These are phyloP conservation scores for Peniophora sp. DNA, from an alignment of 1,284 basidiomycete species.

Conservation along the genomic window DNA sequence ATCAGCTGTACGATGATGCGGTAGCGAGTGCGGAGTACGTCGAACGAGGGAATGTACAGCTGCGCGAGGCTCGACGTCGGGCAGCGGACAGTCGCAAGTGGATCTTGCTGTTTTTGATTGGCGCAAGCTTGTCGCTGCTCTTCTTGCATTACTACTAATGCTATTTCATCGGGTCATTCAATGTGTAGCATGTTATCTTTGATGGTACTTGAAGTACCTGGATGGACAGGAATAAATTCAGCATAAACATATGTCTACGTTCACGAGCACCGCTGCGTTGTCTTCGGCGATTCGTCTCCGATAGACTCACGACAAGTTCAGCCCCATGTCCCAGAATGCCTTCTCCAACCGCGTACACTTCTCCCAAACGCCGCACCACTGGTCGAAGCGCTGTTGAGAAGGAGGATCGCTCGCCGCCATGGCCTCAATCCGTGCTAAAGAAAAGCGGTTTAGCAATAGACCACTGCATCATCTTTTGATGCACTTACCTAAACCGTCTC, in stretches of 20 bases:
- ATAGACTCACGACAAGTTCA: conserved; percentile 30
- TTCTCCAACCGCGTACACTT: conserved; percentile 76
- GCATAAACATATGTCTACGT: neutral
- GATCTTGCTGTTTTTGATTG: conserved; percentile 80
- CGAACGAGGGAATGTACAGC: conserved; percentile 80
- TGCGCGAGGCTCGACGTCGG: conserved; percentile 75
- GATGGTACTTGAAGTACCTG: too few relatives aligned
- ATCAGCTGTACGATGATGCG: conserved; percentile 85
- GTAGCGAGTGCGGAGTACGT: conserved; percentile 78
- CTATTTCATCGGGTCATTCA: neutral
- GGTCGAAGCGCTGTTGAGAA: conserved; percentile 48
- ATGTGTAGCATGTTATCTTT: neutral
- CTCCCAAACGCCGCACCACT: conserved; percentile 73
- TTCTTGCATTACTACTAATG: conserved; percentile 79
- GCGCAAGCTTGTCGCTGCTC: conserved; percentile 77
- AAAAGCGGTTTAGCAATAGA: conserved; percentile 1
- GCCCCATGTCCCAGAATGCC: conserved; percentile 86
- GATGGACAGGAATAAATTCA: too few relatives aligned
- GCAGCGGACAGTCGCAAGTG: conserved; percentile 79
- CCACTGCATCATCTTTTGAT: neutral
- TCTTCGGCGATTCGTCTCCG: too few relatives aligned
- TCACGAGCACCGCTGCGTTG: too few relatives aligned
- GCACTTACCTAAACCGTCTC: conserved; percentile 57
- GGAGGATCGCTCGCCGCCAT: conserved; percentile 60
- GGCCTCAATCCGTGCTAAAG: conserved; percentile 53